Percentiles rank a stretch among this genome's conserved stretches.
Evolutionary conservation across 1,284 basidiomycete species (phyloP).

Genomic region (Mycena sp.): DNA sequence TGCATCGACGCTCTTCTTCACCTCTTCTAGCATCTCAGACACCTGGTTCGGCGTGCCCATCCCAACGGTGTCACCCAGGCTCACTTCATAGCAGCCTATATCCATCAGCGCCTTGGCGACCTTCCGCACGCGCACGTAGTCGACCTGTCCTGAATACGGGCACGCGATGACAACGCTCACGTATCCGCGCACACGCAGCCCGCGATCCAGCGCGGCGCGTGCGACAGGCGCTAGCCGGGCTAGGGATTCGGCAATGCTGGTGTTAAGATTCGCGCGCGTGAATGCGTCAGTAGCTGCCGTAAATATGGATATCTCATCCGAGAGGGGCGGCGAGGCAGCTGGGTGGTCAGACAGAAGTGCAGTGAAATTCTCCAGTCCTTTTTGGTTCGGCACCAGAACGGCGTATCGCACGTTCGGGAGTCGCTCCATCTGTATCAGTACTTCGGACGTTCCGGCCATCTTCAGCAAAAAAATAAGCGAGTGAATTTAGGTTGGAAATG

Average conservation of each 20-base stretch:
- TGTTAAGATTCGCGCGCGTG: slow-evolving; percentile 88
- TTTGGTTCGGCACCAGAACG: slow-evolving; percentile 88
- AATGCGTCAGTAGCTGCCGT: slow-evolving; percentile 91
- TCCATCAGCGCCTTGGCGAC: slow-evolving; percentile 79
- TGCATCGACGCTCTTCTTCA: slow-evolving; percentile 70
- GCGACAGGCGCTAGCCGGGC: slow-evolving; percentile 72
- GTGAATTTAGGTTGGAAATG: neutral
- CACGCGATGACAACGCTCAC: slow-evolving; percentile 88
- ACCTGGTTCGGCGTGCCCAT: slow-evolving; percentile 82
- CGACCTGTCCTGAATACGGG: slow-evolving; percentile 87
- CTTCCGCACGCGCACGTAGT: slow-evolving; percentile 71
- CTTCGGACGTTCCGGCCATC: slow-evolving; percentile 89
- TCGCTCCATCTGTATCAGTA: slow-evolving; percentile 67
- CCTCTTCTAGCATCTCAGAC: slow-evolving; percentile 73
- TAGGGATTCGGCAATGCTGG: slow-evolving; percentile 79
- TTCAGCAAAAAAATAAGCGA: neutral
- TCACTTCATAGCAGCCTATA: slow-evolving; percentile 96
- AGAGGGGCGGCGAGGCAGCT: slow-evolving; percentile 52
- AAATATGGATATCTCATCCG: slow-evolving; percentile 92
- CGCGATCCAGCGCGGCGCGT: slow-evolving; percentile 63
- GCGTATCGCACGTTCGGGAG: slow-evolving; percentile 74
- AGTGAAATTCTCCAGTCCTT: slow-evolving; percentile 78
- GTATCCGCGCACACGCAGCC: slow-evolving; percentile 87
- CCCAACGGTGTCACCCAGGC: slow-evolving; percentile 93
- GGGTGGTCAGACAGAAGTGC: slow-evolving; percentile 53